Percentiles rank a stretch among this genome's conserved stretches.
These are phyloP conservation scores for Quercus tomentella DNA, from an alignment of 331 rosid species.

Conservation along the genomic window DNA sequence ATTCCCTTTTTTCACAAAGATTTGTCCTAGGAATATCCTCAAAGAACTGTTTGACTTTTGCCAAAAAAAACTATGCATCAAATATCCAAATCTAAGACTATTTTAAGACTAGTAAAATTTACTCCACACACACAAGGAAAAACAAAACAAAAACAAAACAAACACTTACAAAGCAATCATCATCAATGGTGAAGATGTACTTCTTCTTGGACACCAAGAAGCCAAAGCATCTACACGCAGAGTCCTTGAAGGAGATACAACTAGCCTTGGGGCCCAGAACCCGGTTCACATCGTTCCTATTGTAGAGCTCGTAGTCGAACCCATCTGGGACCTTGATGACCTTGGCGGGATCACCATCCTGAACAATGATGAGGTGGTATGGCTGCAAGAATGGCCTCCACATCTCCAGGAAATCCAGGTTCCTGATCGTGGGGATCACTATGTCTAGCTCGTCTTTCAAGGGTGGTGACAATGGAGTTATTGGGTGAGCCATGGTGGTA, in stretches of 20 bases:
- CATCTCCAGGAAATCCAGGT: constrained; percentile 3
- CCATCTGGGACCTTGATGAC: background rate
- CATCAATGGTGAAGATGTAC: constrained; percentile 28
- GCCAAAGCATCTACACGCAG: constrained; percentile 30
- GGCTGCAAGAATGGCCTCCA: constrained; percentile 2
- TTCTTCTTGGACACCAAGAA: constrained; percentile 31
- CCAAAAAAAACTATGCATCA: no score
- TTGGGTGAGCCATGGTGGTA: background rate
- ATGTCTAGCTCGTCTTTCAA: background rate
- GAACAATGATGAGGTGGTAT: constrained; percentile 1
- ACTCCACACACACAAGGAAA: background rate
- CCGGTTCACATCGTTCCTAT: constrained; percentile 15
- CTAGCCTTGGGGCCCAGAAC: constrained; percentile 24
- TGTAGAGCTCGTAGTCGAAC: constrained; percentile 7
- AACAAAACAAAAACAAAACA: background rate
- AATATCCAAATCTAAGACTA: no score
- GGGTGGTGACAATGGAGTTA: background rate
- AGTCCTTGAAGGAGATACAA: constrained; percentile 32
- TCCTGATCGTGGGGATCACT: background rate
- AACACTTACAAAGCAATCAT: constrained; percentile 24
- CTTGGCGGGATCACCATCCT: background rate
- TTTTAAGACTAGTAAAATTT: no score
- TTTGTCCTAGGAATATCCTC: background rate
- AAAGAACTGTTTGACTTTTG: background rate
- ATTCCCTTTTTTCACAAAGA: background rate